phyloP scores from a whole-genome alignment of 1,284 basidiomycete species.

The Heterobasidion occidentale region DNA sequence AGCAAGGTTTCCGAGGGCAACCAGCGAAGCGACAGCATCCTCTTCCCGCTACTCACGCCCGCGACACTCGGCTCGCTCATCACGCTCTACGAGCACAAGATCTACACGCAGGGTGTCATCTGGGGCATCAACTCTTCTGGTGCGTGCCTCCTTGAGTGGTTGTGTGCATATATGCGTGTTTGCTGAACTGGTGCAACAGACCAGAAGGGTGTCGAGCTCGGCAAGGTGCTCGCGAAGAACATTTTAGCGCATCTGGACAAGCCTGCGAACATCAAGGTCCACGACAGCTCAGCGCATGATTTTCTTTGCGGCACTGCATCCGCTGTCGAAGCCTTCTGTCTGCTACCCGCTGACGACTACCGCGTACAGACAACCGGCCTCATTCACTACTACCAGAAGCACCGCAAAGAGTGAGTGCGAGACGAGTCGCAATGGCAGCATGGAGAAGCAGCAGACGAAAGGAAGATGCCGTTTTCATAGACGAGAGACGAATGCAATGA shows the following conservation, averaged over 20 bases:
- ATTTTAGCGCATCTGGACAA: constrained; percentile 84
- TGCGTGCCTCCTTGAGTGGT: constrained; percentile 22
- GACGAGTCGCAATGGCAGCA: too few relatives aligned
- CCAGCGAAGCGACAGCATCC: constrained; percentile 92
- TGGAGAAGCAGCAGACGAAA: too few relatives aligned
- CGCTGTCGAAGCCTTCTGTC: not conserved
- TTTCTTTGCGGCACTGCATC: constrained; percentile 3
- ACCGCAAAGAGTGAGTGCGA: constrained; percentile 55
- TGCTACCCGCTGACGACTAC: constrained; percentile 1
- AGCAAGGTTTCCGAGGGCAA: constrained; percentile 98
- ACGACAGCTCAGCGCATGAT: constrained; percentile 80
- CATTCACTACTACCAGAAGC: constrained; percentile 91
- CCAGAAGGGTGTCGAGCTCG: constrained; percentile 95
- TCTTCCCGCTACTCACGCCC: constrained; percentile 92
- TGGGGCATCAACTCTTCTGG: constrained; percentile 99
- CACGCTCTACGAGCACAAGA: constrained; percentile 98
- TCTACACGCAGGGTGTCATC: constrained; percentile 93
- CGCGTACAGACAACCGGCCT: constrained; percentile 74
- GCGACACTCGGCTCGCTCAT: constrained; percentile 82
- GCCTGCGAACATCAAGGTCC: constrained; percentile 80
- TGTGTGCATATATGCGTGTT: not conserved
- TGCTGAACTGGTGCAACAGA: constrained; percentile 43
- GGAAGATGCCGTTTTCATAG: too few relatives aligned
- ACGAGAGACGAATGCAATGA: too few relatives aligned
- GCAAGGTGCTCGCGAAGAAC: constrained; percentile 94